These are phyloP conservation scores for Coccomyxa subellipsoidea DNA, from an alignment of 163 green algal genomes.

Conservation along the genomic window DNA sequence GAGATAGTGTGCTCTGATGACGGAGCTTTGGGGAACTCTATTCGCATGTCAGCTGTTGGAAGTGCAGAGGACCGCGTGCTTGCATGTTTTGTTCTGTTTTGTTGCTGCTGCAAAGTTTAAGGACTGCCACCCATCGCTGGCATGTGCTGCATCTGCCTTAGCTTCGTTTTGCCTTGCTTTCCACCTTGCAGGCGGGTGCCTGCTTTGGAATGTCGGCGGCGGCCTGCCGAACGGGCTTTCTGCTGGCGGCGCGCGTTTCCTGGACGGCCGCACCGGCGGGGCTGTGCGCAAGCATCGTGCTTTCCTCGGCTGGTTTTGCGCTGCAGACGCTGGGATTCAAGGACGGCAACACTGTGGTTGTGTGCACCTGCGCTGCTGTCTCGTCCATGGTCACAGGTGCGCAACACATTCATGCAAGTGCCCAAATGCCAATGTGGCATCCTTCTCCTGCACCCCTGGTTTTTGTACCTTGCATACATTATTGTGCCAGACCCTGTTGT, in stretches of 20 bases:
- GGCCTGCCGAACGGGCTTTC: conserved; percentile 54
- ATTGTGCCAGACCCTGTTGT: background rate
- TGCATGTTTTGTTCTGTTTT: no score
- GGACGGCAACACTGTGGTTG: conserved; percentile 64
- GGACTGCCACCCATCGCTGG: background rate
- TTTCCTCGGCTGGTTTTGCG: conserved; percentile 61
- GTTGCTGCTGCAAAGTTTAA: no score
- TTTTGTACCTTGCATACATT: no score
- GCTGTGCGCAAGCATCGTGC: conserved; percentile 37
- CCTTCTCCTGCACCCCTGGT: no score
- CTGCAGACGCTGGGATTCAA: conserved; percentile 74
- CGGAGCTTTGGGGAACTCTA: no score
- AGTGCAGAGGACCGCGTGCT: no score
- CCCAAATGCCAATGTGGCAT: no score
- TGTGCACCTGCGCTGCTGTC: conserved; percentile 73
- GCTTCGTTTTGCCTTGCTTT: background rate
- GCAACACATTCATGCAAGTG: background rate
- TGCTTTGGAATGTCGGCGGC: conserved; percentile 56
- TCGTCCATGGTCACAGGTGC: conserved; percentile 56
- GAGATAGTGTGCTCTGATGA: no score
- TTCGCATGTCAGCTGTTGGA: no score
- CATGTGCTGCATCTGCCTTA: background rate
- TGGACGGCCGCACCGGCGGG: conserved; percentile 40
- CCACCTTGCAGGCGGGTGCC: conserved; percentile 2
- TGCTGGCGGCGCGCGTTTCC: conserved; percentile 36